Conservation (phyloP, 345 rosid genomes). For the Populus simonii region DNA sequence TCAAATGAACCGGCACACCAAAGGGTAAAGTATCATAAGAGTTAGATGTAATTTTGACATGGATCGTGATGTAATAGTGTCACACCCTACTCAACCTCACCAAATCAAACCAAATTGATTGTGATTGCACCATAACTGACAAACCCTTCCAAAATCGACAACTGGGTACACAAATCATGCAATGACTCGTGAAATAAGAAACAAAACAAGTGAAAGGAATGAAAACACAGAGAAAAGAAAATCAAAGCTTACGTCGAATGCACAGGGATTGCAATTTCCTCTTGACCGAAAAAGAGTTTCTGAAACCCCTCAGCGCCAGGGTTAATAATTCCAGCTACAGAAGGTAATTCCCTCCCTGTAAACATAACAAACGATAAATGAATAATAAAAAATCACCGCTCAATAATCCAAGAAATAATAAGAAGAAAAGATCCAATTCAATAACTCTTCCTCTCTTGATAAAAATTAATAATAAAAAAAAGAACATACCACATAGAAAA, state of each 20-base stretch:
- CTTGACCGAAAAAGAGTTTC: constrained; percentile 96
- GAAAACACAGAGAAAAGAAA: too few relatives aligned
- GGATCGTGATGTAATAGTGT: not conserved
- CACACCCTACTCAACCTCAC: not conserved
- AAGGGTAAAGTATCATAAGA: not conserved
- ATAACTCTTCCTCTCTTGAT: too few relatives aligned
- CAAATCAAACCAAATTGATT: not conserved
- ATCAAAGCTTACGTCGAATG: constrained; percentile 62
- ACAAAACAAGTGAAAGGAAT: constrained; percentile 1
- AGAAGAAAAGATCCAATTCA: too few relatives aligned
- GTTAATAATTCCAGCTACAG: constrained; percentile 91
- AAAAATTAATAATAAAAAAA: too few relatives aligned
- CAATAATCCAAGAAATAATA: not conserved
- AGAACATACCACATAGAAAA: constrained; percentile 77
- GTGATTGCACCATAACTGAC: not conserved
- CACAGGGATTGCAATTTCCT: constrained; percentile 97
- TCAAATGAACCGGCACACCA: not conserved
- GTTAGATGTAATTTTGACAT: not conserved
- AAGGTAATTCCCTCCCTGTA: constrained; percentile 88
- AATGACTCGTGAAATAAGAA: not conserved
- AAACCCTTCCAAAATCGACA: not conserved
- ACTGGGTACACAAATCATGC: not conserved
- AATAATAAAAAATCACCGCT: not conserved
- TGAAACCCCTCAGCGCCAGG: constrained; percentile 98
- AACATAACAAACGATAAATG: not conserved